Percentiles rank a stretch among this genome's conserved stretches.
Conservation (phyloP, 441 rosid genomes). For the Populus trichocarpa region DNA sequence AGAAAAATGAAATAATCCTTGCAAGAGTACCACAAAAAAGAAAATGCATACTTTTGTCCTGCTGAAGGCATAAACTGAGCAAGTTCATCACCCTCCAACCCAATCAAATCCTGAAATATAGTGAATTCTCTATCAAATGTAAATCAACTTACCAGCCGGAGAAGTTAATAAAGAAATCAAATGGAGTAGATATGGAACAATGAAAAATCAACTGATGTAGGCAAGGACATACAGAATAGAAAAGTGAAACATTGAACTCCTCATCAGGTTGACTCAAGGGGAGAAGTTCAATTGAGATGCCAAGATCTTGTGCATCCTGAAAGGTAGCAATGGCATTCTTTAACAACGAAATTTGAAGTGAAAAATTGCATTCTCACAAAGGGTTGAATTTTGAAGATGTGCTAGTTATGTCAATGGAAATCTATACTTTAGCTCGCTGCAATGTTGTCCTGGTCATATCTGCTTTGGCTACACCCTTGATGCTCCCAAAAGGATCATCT, state of each 20-base stretch:
- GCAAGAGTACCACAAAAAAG: background rate
- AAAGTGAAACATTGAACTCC: conserved; percentile 59
- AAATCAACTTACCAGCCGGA: conserved; percentile 1
- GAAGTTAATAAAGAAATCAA: background rate
- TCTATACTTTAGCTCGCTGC: conserved; percentile 86
- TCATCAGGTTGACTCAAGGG: conserved; percentile 65
- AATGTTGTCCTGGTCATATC: conserved; percentile 94
- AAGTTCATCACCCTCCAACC: conserved; percentile 61
- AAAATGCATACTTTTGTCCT: conserved; percentile 55
- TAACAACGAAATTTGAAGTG: background rate
- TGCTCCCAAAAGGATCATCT: conserved; percentile 86
- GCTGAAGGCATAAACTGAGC: conserved; percentile 56
- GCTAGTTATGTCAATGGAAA: conserved; percentile 5
- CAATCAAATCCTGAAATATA: conserved; percentile 66
- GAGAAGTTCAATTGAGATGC: conserved; percentile 86
- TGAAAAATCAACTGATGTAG: conserved; percentile 21
- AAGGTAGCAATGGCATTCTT: conserved; percentile 2
- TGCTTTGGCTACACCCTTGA: conserved; percentile 64
- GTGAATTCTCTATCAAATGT: conserved; percentile 7
- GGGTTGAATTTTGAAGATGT: background rate
- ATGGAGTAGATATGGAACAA: background rate
- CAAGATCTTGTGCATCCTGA: conserved; percentile 96
- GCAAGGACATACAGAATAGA: conserved; percentile 58
- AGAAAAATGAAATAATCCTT: background rate
- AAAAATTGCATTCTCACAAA: background rate